Evolutionary conservation across 23 red algal species (phyloP).

Genomic region (Chondrus crispus): DNA sequence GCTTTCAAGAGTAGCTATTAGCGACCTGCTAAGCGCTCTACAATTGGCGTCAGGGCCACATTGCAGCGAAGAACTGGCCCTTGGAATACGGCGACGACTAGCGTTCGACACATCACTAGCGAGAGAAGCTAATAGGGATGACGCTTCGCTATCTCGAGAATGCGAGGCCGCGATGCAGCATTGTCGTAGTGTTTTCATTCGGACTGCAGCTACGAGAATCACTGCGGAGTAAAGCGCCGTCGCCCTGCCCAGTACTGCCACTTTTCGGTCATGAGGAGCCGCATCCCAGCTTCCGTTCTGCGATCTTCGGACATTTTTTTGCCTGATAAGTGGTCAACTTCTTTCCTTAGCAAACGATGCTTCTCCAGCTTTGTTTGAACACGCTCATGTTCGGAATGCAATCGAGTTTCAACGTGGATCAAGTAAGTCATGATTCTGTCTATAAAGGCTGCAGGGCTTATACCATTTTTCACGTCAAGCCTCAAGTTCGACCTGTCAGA

Average conservation of each 20-base stretch:
- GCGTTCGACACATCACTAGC: background rate
- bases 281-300: background rate
- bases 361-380: background rate
- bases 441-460: background rate
- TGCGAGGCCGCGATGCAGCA: background rate
- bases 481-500: background rate
- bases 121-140: background rate
- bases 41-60: conserved; percentile 14
- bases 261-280: conserved; percentile 14
- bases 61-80: background rate
- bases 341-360: background rate
- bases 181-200: background rate
- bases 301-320: background rate
- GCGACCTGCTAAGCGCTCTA: background rate
- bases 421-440: background rate
- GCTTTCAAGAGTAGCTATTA: background rate
- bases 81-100: background rate
- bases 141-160: background rate
- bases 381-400: too few species aligned
- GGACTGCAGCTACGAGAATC: background rate
- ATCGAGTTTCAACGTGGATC: background rate
- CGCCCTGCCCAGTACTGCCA: background rate
- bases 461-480: background rate
- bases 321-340: background rate
- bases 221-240: background rate